These are phyloP conservation scores for Corylus americana DNA, from an alignment of 306 rosid species.

Conservation along the genomic window DNA sequence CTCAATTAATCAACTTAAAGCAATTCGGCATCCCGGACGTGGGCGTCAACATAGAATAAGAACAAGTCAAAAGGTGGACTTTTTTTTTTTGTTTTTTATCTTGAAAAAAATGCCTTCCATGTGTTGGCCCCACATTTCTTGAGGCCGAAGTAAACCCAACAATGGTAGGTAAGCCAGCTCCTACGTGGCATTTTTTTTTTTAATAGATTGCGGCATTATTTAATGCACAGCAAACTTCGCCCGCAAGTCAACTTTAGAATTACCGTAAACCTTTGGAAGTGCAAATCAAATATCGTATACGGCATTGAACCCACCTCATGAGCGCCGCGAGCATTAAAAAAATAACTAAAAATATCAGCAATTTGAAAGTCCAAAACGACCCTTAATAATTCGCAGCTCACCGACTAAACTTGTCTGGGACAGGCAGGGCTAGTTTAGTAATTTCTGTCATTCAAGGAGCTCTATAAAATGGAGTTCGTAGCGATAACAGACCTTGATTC, in stretches of 20 bases:
- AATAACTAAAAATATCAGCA: no score
- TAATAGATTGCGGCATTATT: neutral
- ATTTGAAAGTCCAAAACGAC: neutral
- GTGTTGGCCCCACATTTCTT: conserved; percentile 18
- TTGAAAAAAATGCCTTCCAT: no score
- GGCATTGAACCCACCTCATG: no score
- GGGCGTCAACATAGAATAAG: no score
- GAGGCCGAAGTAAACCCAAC: conserved; percentile 34
- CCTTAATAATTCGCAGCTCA: no score
- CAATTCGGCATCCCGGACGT: no score
- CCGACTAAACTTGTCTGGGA: neutral
- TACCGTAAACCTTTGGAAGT: neutral
- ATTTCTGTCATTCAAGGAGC: neutral
- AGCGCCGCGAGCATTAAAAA: no score
- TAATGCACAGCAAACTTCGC: neutral
- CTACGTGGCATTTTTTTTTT: neutral
- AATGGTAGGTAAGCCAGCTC: neutral
- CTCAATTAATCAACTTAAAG: no score
- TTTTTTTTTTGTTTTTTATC: no score
- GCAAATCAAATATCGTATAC: no score
- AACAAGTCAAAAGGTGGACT: no score
- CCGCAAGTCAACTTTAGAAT: neutral
- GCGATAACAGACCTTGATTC: conserved; percentile 11
- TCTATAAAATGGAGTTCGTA: neutral
- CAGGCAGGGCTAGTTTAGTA: neutral